Base-by-base conservation (phyloP, 1,284 basidiomycete genomes). In the Naganishia liquefaciens region DNA sequence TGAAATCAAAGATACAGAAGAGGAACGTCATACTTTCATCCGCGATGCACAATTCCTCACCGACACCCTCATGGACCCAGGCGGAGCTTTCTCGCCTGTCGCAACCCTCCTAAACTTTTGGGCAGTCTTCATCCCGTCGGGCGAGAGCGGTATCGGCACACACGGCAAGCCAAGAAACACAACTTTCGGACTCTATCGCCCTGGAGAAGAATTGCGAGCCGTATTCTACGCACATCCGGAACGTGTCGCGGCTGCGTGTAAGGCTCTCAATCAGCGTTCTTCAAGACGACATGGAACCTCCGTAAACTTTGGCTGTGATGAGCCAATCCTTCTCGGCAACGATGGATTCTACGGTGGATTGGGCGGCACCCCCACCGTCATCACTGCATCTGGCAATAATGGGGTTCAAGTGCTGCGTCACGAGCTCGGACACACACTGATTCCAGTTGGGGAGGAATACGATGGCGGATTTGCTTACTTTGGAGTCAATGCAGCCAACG, bases 311-410 rank as follows among this genome's bases (percentile, higher is more conserved):
- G 84, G 83, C 68, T 91, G 90, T 70, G 86, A 93, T 79, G 89
- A 88, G 73, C 86, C 89, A 0, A 87, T 92, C 53, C 74, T 91
- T 10, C 79, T 92, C 54, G 90, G 87, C 13, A 92, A 92, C 71
- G 89, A 91, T 74, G 87, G 87, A 9, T 76, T 88, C 4, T 91
- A 92, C 69, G 90, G 90, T 66, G 90, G 90, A 5, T 80, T 92
- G 15, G 90, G 90, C 5, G 90, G 90, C 9, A 84, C 87, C 70
- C 91, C 90, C 74, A 90, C 88, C 88, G 85, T 90, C 11, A 87
- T 89, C 68, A 93, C 90, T 1, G 85, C 89, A 0, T 91, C 89
- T 0, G 75, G 84, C n/a, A 81, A 85, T 10, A 93, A 92, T 65
- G 89, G 90, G 0, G 84, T 88, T 9, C 81, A 90, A 5, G 88